Evolutionary conservation across 1,284 basidiomycete species (phyloP).

Genomic region (Cystobasidiaceae sp.): DNA sequence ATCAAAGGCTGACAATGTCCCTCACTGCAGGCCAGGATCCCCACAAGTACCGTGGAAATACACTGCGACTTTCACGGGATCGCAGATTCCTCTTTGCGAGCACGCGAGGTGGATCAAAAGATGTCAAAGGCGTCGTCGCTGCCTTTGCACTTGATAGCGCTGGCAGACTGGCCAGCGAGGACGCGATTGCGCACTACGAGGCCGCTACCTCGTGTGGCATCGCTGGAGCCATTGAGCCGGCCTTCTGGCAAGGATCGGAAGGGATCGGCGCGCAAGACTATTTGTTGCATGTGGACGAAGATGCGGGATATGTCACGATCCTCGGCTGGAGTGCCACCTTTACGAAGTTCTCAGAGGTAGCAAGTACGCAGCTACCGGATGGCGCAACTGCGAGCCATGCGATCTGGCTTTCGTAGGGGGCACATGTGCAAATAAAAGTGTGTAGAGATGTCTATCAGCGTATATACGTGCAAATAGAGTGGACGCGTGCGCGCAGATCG

Average conservation of each 20-base stretch:
- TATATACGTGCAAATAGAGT: neutral
- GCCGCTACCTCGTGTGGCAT: constrained; percentile 46
- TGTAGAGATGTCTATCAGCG: neutral
- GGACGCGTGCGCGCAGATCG: neutral
- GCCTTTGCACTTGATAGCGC: constrained; percentile 43
- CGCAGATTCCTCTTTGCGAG: constrained; percentile 46
- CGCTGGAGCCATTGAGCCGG: constrained; percentile 47
- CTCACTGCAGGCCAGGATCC: constrained; percentile 19
- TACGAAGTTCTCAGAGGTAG: constrained; percentile 39
- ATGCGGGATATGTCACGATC: constrained; percentile 44
- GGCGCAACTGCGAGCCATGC: constrained; percentile 38
- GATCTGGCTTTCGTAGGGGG: constrained; percentile 35
- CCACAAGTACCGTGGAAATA: constrained; percentile 46
- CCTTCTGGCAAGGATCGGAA: constrained; percentile 38
- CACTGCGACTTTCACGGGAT: constrained; percentile 46
- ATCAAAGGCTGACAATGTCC: neutral
- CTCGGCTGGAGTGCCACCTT: constrained; percentile 37
- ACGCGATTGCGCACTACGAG: constrained; percentile 35
- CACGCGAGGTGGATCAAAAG: constrained; percentile 45
- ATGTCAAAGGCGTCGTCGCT: constrained; percentile 46
- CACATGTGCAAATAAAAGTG: neutral
- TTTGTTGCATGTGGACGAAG: constrained; percentile 45
- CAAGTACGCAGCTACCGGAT: constrained; percentile 36
- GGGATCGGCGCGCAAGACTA: constrained; percentile 37
- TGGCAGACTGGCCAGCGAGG: constrained; percentile 36